Percentiles rank a stretch among this genome's conserved stretches.
Conservation (phyloP, 352 stramenopile genomes). For the Phytophthora quininea region DNA sequence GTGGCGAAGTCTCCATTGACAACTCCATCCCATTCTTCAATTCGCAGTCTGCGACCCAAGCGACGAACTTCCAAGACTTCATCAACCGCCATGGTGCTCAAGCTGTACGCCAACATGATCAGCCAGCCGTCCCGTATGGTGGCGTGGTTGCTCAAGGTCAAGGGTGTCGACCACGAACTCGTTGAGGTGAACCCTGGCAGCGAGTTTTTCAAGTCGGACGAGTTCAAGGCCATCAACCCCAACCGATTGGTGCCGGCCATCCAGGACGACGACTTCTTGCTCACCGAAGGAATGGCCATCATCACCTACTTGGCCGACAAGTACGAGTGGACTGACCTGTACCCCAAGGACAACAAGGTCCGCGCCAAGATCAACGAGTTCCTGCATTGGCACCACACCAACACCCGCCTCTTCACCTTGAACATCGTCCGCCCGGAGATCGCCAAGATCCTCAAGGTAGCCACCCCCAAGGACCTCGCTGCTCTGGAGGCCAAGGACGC, state of each 20-base stretch:
- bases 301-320: slow-evolving; percentile 60
- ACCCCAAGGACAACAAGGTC: slow-evolving; percentile 46
- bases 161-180: slow-evolving; percentile 45
- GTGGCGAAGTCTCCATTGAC: neutral
- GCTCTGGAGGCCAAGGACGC: slow-evolving; percentile 40
- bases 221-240: slow-evolving; percentile 62
- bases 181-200: slow-evolving; percentile 40
- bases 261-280: slow-evolving; percentile 61
- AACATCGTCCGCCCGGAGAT: slow-evolving; percentile 51
- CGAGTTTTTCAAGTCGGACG: slow-evolving; percentile 47
- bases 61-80: neutral
- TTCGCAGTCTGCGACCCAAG: slow-evolving; percentile 10
- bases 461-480: slow-evolving; percentile 43
- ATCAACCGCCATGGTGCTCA: slow-evolving; percentile 38
- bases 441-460: slow-evolving; percentile 30
- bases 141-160: slow-evolving; percentile 55
- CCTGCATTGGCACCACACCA: slow-evolving; percentile 75
- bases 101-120: slow-evolving; percentile 65
- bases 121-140: slow-evolving; percentile 57
- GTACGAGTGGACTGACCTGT: slow-evolving; percentile 60
- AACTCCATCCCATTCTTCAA: slow-evolving; percentile 26
- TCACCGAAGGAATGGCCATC: slow-evolving; percentile 68
- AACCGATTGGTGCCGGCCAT: slow-evolving; percentile 56
- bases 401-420: slow-evolving; percentile 53
- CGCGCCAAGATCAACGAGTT: slow-evolving; percentile 73